A percentile compares a stretch with the other conserved stretches of the same genome.
These are phyloP conservation scores for Moricandia arvensis DNA, from an alignment of 345 rosid genomes.

Conservation along the genomic window DNA sequence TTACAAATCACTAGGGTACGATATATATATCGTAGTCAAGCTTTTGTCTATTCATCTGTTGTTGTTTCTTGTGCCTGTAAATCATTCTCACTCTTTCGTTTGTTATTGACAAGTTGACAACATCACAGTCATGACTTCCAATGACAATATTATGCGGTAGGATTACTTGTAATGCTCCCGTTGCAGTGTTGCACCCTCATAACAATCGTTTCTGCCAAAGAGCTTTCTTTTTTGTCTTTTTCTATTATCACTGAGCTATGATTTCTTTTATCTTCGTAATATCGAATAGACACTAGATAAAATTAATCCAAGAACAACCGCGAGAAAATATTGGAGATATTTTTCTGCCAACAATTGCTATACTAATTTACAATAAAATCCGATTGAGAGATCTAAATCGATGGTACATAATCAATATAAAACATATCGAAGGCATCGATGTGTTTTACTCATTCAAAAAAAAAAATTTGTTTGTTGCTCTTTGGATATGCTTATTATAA, in stretches of 20 bases:
- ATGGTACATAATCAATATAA: not conserved
- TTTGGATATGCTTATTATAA: too few relatives aligned
- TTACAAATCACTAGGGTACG: not conserved
- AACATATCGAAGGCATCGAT: too few relatives aligned
- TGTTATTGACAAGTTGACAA: not conserved
- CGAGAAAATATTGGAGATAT: not conserved
- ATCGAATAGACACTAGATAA: not conserved
- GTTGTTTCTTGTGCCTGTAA: constrained; percentile 13
- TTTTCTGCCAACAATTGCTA: not conserved
- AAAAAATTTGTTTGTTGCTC: too few relatives aligned
- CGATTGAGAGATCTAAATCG: not conserved
- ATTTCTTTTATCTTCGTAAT: not conserved
- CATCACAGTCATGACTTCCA: not conserved
- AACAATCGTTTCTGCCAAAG: not conserved
- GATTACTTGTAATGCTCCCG: not conserved
- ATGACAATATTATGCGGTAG: not conserved
- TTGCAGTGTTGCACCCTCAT: not conserved
- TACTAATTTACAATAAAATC: not conserved
- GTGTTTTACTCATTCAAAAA: too few relatives aligned
- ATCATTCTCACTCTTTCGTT: not conserved
- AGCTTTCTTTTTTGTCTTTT: not conserved
- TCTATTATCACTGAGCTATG: not conserved
- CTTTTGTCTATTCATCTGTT: constrained; percentile 10
- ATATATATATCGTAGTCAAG: not conserved
- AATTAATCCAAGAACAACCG: not conserved